Evolutionary conservation across 2,329 filamentous ascomycete species (phyloP).

Genomic region (Curvularia lunata): DNA sequence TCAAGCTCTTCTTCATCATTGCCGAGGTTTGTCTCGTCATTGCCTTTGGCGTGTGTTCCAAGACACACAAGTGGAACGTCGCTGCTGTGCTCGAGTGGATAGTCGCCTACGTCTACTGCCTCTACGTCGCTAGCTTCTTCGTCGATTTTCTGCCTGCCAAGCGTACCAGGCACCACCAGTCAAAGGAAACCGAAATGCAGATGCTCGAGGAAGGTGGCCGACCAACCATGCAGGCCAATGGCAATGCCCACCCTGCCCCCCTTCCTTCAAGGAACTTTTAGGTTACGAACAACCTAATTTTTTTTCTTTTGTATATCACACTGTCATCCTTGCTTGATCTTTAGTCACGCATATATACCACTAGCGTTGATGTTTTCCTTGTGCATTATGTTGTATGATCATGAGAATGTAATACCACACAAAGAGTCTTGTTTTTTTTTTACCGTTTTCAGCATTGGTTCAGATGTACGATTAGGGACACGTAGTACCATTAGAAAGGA

Average conservation of each 20-base stretch:
- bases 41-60: slow-evolving; percentile 69
- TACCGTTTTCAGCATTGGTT: not conserved
- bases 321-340: slow-evolving; percentile 4
- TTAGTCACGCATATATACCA: slow-evolving; percentile 16
- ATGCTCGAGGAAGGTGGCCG: slow-evolving; percentile 31
- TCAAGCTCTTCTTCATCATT: slow-evolving; percentile 85
- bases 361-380: slow-evolving; percentile 5
- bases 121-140: slow-evolving; percentile 86
- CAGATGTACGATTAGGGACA: not conserved
- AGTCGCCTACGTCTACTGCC: slow-evolving; percentile 83
- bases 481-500: not conserved
- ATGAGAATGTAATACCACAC: slow-evolving; percentile 4
- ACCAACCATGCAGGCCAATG: slow-evolving; percentile 27
- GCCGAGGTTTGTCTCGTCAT: slow-evolving; percentile 76
- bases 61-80: slow-evolving; percentile 61
- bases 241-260: slow-evolving; percentile 34
- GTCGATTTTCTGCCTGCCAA: slow-evolving; percentile 85
- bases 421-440: not conserved
- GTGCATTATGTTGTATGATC: not conserved
- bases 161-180: slow-evolving; percentile 60
- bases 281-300: not conserved
- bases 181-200: slow-evolving; percentile 46
- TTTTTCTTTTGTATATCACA: slow-evolving; percentile 15
- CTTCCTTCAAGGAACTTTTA: slow-evolving; percentile 41
- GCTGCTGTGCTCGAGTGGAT: slow-evolving; percentile 82